Percentiles rank a stretch among this genome's conserved stretches.
These are phyloP conservation scores for Trypanosoma brucei DNA, from an alignment of 208 protist species.

Conservation along the genomic window DNA sequence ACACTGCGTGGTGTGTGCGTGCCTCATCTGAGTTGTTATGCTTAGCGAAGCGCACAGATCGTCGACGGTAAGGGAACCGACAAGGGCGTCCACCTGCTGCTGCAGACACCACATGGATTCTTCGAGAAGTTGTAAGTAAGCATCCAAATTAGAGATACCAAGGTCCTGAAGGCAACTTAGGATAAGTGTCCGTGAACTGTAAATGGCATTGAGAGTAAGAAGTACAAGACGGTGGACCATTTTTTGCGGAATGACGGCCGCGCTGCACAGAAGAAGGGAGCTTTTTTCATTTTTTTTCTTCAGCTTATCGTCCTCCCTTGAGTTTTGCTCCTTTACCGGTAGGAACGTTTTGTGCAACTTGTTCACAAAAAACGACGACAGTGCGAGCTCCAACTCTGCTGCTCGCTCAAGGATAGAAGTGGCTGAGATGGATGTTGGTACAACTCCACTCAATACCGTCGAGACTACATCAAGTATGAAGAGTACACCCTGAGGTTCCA, in stretches of 20 bases:
- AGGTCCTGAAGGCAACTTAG: conserved; percentile 65
- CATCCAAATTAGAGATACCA: conserved; percentile 58
- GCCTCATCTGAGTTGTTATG: conserved; percentile 19
- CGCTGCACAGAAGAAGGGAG: conserved; percentile 2
- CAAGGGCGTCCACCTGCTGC: conserved; percentile 40
- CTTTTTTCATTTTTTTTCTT: background rate
- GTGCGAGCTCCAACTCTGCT: conserved; percentile 73
- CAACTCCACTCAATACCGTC: conserved; percentile 53
- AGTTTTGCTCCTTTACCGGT: background rate
- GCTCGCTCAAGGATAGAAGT: conserved; percentile 61
- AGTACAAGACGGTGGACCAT: conserved; percentile 28
- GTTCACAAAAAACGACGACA: conserved; percentile 39
- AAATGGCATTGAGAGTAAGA: conserved; percentile 47
- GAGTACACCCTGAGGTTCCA: conserved; percentile 29
- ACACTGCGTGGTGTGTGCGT: conserved; percentile 22
- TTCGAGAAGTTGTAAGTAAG: conserved; percentile 74
- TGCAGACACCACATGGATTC: conserved; percentile 76
- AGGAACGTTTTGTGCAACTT: conserved; percentile 22
- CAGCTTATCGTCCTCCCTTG: conserved; percentile 1
- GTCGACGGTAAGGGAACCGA: conserved; percentile 24
- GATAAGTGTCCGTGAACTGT: conserved; percentile 56
- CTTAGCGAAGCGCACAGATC: conserved; percentile 27
- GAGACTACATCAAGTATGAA: conserved; percentile 63
- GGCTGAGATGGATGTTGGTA: conserved; percentile 60
- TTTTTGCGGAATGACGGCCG: conserved; percentile 8